Base-by-base conservation (phyloP, 768 basidiomycete genomes). In the Rhodotorula graminis region DNA sequence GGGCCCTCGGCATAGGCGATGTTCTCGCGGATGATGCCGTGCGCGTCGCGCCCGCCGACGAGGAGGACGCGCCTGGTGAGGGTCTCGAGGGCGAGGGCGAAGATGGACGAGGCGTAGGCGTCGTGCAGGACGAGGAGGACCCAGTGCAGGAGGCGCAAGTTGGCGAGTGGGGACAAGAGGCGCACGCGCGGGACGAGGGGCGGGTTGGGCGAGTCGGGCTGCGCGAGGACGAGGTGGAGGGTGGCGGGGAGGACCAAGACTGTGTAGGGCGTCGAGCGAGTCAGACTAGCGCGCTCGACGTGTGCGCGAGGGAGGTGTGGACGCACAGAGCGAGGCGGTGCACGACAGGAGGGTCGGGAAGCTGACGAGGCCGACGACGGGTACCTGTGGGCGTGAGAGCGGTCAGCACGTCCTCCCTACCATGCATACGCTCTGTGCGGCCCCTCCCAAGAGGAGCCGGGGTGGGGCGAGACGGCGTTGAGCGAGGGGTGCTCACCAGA, bases 321-420 rank as follows among this genome's bases (percentile, higher is more conserved):
- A 58, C 61, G 61, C 46, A 69, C 67, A 49, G 44, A 69, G 27
- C 40, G 62, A 55, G 33, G n/a, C 42, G 42, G 68, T 64, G 50
- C 55, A 57, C 55, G 33, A 44, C 37, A 69, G 18, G 29, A 69
- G 56, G 19, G 53, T 58, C 15, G 61, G 57, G 33, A 69, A 47
- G 46, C 33, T 40, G 46, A 69, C 16, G 16, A 69, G 37, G 23
- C 68, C 62, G 25, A 69, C 33, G 21, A 69, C 21, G 4, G 68
- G 68, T 3, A 69, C 33, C 68, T 69, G 29, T 14, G 53, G 14
- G 14, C 53, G 2, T 4, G 15, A n/a, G 25, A 27, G 44, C 6
- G 8, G 44, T 46, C 44, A 40, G 37, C 9, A 37, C n/a, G 37
- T 37, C 37, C 37, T 37, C 5, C 37, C 9, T 46, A 5, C 3